Conservation (phyloP, 2,329 filamentous ascomycete genomes). For the Colletotrichum sojae region DNA sequence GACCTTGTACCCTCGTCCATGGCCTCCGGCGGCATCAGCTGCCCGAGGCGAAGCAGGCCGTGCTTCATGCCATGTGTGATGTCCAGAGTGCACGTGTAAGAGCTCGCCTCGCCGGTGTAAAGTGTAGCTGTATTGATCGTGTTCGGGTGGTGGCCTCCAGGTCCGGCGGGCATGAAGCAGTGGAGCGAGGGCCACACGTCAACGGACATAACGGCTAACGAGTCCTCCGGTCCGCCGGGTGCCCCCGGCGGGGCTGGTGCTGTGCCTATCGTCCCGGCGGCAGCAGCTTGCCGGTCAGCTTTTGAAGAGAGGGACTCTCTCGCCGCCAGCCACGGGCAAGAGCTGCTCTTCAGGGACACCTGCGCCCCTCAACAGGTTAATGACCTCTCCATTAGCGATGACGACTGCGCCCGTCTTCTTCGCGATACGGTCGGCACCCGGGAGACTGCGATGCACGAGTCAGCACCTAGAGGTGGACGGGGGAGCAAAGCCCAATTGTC, state of each 20-base stretch:
- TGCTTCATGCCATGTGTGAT: slow-evolving; percentile 10
- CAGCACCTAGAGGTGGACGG: not conserved
- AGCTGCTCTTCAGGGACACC: slow-evolving; percentile 45
- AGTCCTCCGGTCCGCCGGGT: slow-evolving; percentile 3
- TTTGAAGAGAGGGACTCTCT: slow-evolving; percentile 45
- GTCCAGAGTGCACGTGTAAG: slow-evolving; percentile 10
- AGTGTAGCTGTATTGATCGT: not conserved
- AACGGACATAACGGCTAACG: slow-evolving; percentile 36
- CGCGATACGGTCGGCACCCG: slow-evolving; percentile 45
- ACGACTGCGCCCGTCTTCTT: slow-evolving; percentile 44
- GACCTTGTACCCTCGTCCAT: not conserved
- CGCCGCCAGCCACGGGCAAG: slow-evolving; percentile 43
- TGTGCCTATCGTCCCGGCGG: not conserved
- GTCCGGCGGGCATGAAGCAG: slow-evolving; percentile 42
- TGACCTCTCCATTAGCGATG: slow-evolving; percentile 45
- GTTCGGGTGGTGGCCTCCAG: not conserved
- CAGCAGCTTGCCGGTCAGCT: slow-evolving; percentile 11
- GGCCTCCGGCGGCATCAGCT: not conserved
- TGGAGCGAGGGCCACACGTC: slow-evolving; percentile 46
- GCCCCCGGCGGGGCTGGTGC: not conserved
- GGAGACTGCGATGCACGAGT: slow-evolving; percentile 34
- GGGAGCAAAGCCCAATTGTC: no score
- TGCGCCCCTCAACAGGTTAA: slow-evolving; percentile 42
- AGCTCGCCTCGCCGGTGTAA: slow-evolving; percentile 4
- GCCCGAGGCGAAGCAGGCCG: not conserved